Percentiles rank a stretch among this genome's conserved stretches.
phyloP scores from a whole-genome alignment of 2,329 filamentous ascomycete species.

The Monilinia polystroma region DNA sequence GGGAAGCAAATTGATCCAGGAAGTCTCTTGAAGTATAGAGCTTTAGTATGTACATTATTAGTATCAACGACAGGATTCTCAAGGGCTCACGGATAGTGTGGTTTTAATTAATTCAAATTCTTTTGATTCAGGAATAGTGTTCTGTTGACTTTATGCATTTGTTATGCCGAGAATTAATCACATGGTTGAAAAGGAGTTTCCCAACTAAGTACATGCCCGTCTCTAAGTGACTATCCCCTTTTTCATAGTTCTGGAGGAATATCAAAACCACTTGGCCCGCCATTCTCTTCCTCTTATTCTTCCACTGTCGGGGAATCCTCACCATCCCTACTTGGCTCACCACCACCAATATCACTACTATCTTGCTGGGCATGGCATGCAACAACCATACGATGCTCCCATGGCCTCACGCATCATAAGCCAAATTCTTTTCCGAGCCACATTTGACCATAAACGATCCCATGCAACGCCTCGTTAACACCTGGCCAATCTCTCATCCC shows the following conservation, averaged over 20 bases:
- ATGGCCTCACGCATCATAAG: background rate
- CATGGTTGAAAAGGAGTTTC: background rate
- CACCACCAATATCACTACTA: background rate
- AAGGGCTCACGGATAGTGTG: background rate
- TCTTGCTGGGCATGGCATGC: background rate
- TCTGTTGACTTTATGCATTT: background rate
- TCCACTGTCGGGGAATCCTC: background rate
- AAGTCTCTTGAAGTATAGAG: slow-evolving; percentile 33
- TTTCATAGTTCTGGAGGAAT: background rate
- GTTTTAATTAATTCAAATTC: background rate
- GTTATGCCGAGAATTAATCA: background rate
- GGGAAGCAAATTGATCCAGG: slow-evolving; percentile 39
- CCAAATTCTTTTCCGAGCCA: background rate
- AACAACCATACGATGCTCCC: slow-evolving; percentile 1
- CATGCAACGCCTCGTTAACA: background rate
- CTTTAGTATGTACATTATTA: slow-evolving; percentile 1
- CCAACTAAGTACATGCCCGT: background rate
- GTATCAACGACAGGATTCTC: no score
- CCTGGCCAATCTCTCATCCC: slow-evolving; percentile 6
- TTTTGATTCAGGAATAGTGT: background rate
- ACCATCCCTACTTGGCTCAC: background rate
- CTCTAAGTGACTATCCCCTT: background rate
- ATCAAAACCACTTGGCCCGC: background rate
- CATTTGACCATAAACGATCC: background rate
- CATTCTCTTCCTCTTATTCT: no score